Evolutionary conservation across 805 yeast species (phyloP).

Genomic region (Tetrapisispora nanseiensis): DNA sequence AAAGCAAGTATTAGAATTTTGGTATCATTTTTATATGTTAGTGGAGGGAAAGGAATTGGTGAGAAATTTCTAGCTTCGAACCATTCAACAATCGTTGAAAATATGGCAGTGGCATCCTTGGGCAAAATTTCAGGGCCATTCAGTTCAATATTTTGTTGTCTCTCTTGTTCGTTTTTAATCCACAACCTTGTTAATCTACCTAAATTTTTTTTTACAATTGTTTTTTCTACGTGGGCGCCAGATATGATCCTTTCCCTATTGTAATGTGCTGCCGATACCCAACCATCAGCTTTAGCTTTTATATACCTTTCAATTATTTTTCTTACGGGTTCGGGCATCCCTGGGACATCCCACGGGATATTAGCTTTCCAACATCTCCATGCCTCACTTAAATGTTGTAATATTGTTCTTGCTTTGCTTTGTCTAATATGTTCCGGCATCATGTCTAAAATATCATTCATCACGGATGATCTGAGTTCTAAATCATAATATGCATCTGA

Average conservation of each 20-base stretch:
- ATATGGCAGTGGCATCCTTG: constrained; percentile 79
- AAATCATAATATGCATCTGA: constrained; percentile 90
- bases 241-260: constrained; percentile 80
- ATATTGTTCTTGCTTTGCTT: constrained; percentile 71
- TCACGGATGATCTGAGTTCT: constrained; percentile 85
- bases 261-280: constrained; percentile 88
- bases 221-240: constrained; percentile 91
- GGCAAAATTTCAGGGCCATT: constrained; percentile 85
- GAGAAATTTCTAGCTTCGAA: constrained; percentile 71
- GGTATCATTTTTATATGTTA: constrained; percentile 86
- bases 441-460: constrained; percentile 94
- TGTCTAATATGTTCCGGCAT: constrained; percentile 91
- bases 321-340: constrained; percentile 84
- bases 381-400: constrained; percentile 94
- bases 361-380: constrained; percentile 99
- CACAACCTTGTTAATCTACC: constrained; percentile 88
- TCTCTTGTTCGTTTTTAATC: constrained; percentile 84
- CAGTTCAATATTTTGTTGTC: constrained; percentile 68
- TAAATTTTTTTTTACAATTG: constrained; percentile 84
- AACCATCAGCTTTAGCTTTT: constrained; percentile 92
- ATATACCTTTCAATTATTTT: constrained; percentile 80
- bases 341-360: constrained; percentile 96
- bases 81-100: constrained; percentile 86
- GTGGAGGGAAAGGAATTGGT: constrained; percentile 90
- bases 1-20: constrained; percentile 81